These are phyloP conservation scores for Daldinia eschscholtzii DNA, from an alignment of 2,329 filamentous ascomycete genomes.

Conservation along the genomic window DNA sequence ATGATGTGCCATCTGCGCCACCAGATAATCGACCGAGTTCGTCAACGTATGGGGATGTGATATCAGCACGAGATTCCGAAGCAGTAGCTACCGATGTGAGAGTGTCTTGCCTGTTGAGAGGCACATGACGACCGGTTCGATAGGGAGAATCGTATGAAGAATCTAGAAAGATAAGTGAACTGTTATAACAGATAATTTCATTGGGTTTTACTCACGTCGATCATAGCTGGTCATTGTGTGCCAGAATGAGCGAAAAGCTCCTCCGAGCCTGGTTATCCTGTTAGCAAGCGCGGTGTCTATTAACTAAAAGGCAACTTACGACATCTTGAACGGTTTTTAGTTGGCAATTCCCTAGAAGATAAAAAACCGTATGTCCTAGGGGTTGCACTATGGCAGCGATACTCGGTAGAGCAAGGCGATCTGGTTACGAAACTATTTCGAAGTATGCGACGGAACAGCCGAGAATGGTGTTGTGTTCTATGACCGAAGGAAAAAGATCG, in stretches of 20 bases:
- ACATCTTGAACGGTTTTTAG: conserved; percentile 44
- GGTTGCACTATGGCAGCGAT: conserved; percentile 11
- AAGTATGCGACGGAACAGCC: conserved; percentile 27
- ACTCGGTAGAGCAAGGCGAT: conserved; percentile 16
- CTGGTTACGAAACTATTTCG: conserved; percentile 4
- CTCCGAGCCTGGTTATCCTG: conserved; percentile 66
- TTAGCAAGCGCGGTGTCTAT: conserved; percentile 39
- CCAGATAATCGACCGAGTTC: conserved; percentile 69
- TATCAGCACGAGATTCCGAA: conserved; percentile 87
- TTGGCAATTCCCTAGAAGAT: conserved; percentile 9
- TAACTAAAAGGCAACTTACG: conserved; percentile 42
- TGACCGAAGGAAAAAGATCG: conserved; percentile 28
- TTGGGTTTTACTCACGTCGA: conserved; percentile 65
- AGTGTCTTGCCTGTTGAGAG: conserved; percentile 83
- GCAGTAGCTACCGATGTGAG: conserved; percentile 91
- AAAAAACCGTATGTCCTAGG: neutral
- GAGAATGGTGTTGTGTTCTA: conserved; percentile 20
- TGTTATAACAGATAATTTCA: conserved; percentile 24
- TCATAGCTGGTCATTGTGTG: conserved; percentile 85
- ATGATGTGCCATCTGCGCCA: conserved; percentile 69
- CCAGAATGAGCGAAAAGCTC: conserved; percentile 91
- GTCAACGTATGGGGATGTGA: conserved; percentile 82
- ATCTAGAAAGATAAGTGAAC: conserved; percentile 67
- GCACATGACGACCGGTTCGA: conserved; percentile 89
- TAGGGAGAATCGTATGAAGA: conserved; percentile 94